A percentile compares a stretch with the other conserved stretches of the same genome.
Conservation (phyloP, 2,329 filamentous ascomycete species). For the Scortechinia acanthostroma region DNA sequence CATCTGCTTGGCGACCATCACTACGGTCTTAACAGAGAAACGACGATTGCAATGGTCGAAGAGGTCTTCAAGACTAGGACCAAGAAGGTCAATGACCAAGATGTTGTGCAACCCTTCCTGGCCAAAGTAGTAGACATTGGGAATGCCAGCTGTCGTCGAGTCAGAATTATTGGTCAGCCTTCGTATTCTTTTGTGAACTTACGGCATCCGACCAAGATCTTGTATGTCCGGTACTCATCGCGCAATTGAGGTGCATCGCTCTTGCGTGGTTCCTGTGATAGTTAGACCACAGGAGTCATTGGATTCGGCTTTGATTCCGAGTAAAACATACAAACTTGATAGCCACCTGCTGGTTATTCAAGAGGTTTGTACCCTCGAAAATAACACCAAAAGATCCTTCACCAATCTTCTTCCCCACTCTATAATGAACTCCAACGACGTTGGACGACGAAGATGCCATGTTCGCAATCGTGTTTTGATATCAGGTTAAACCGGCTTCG, state of each 20-base stretch:
- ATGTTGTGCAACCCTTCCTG: constrained; percentile 35
- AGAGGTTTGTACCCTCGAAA: constrained; percentile 93
- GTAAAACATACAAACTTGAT: constrained; percentile 85
- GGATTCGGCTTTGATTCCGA: background rate
- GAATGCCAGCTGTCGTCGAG: constrained; percentile 73
- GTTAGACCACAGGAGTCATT: constrained; percentile 6
- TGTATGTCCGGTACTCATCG: constrained; percentile 98
- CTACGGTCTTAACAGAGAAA: constrained; percentile 17
- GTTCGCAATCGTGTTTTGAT: too few relatives aligned
- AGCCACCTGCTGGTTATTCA: constrained; percentile 98
- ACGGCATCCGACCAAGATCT: constrained; percentile 98
- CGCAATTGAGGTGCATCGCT: constrained; percentile 95
- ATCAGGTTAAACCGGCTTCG: background rate
- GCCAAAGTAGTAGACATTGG: constrained; percentile 99
- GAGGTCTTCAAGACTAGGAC: constrained; percentile 16
- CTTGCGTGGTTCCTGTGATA: constrained; percentile 83
- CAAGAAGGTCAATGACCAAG: constrained; percentile 10
- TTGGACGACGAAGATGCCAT: constrained; percentile 91
- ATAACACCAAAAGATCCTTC: constrained; percentile 98
- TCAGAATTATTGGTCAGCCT: constrained; percentile 8
- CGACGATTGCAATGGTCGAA: constrained; percentile 15
- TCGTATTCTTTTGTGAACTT: constrained; percentile 40
- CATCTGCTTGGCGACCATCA: constrained; percentile 17
- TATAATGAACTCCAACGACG: constrained; percentile 96
- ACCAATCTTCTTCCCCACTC: constrained; percentile 98